Evolutionary conservation across 805 yeast species (phyloP).

Genomic region (Suhomyces kilbournensis): DNA sequence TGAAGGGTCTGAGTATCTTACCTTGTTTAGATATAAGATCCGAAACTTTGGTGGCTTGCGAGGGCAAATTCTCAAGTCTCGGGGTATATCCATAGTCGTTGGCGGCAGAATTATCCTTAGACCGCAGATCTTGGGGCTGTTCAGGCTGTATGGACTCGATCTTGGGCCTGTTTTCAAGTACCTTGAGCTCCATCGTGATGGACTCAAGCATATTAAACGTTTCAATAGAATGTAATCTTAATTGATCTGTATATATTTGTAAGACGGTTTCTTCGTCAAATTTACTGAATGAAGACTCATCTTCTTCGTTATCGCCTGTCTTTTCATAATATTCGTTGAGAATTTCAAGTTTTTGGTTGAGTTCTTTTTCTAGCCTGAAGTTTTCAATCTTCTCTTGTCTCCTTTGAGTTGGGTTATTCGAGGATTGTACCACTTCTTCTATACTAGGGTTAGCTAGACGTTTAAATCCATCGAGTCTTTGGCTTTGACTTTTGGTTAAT

Average conservation of each 20-base stretch:
- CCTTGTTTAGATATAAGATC: slow-evolving; percentile 66
- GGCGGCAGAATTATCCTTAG: slow-evolving; percentile 5
- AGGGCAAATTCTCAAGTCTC: slow-evolving; percentile 50
- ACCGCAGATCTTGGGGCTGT: slow-evolving; percentile 11
- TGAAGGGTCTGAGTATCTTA: slow-evolving; percentile 79
- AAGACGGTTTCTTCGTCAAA: slow-evolving; percentile 67
- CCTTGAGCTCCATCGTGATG: slow-evolving; percentile 60
- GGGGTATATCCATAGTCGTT: slow-evolving; percentile 57
- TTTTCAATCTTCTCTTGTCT: slow-evolving; percentile 73
- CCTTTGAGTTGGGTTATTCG: slow-evolving; percentile 39
- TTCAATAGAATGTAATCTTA: slow-evolving; percentile 50
- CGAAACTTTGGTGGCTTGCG: slow-evolving; percentile 33
- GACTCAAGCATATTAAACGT: slow-evolving; percentile 58
- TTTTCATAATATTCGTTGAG: slow-evolving; percentile 28
- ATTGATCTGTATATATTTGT: slow-evolving; percentile 51
- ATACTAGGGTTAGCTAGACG: slow-evolving; percentile 40
- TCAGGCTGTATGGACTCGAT: slow-evolving; percentile 3
- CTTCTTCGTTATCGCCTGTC: slow-evolving; percentile 8
- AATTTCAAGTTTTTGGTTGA: slow-evolving; percentile 42
- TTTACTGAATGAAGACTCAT: slow-evolving; percentile 22
- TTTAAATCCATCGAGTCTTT: slow-evolving; percentile 40
- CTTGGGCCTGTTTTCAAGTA: slow-evolving; percentile 47
- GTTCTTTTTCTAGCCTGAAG: slow-evolving; percentile 57
- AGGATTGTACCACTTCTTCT: slow-evolving; percentile 26
- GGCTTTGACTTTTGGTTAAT: slow-evolving; percentile 34